Evolutionary conservation across 2,329 filamentous ascomycete species (phyloP).

Genomic region (Aspergillus flavus): DNA sequence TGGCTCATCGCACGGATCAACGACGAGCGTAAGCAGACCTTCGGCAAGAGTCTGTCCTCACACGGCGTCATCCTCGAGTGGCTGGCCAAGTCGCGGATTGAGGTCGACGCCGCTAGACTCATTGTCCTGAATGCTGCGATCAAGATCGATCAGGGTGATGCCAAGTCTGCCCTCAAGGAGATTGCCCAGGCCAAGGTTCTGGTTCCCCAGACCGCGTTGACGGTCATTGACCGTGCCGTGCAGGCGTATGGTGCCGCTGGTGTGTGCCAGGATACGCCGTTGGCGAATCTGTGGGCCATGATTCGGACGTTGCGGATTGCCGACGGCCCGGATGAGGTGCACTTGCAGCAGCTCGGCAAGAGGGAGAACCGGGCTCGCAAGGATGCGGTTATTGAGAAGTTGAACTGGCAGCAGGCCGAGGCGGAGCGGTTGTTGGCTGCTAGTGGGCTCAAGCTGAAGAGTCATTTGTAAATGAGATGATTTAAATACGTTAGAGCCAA

Average conservation of each 20-base stretch:
- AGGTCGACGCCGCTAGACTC: constrained; percentile 89
- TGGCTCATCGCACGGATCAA: constrained; percentile 95
- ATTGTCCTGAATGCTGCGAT: constrained; percentile 92
- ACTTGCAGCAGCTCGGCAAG: constrained; percentile 63
- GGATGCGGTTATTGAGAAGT: constrained; percentile 45
- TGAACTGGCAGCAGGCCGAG: constrained; percentile 46
- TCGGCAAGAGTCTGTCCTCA: constrained; percentile 81
- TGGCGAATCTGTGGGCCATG: constrained; percentile 79
- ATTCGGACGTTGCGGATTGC: constrained; percentile 83
- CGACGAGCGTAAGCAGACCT: constrained; percentile 86
- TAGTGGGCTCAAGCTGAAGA: constrained; percentile 37
- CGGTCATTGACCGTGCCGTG: constrained; percentile 90
- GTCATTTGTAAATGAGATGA: constrained; percentile 31
- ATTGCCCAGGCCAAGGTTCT: constrained; percentile 96
- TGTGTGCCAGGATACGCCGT: constrained; percentile 89
- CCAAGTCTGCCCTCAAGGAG: constrained; percentile 87
- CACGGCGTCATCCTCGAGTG: constrained; percentile 96
- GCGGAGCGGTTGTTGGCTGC: constrained; percentile 40
- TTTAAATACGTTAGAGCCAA: not conserved
- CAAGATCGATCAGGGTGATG: constrained; percentile 86
- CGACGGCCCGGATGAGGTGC: constrained; percentile 96
- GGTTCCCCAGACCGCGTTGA: constrained; percentile 77
- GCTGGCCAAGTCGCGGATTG: constrained; percentile 87
- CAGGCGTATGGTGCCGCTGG: constrained; percentile 91
- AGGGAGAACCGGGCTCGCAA: constrained; percentile 57